Evolutionary conservation across 1,284 basidiomycete species (phyloP).

Genomic region (Meripilus lineatus): DNA sequence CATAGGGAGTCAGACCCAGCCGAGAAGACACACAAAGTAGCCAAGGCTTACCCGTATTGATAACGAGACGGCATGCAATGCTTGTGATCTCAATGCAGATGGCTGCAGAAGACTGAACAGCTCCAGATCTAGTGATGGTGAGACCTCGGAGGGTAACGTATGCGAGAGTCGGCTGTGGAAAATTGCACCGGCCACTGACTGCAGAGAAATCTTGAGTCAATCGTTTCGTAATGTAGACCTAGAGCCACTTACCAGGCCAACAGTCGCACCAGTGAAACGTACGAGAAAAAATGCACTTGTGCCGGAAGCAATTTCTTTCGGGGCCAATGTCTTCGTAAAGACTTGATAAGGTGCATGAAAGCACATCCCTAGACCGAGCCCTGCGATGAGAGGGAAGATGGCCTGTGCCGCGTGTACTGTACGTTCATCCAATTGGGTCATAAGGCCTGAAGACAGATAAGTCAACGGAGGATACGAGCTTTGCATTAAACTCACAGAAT

Average conservation of each 20-base stretch:
- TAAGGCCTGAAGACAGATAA: conserved; percentile 45
- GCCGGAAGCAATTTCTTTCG: conserved; percentile 65
- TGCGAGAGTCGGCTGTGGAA: conserved; percentile 52
- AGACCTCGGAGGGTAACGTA: conserved; percentile 43
- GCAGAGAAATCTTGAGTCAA: conserved; percentile 7
- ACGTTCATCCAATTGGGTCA: conserved; percentile 53
- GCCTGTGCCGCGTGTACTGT: conserved; percentile 42
- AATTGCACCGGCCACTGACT: conserved; percentile 74
- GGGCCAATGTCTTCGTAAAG: conserved; percentile 58
- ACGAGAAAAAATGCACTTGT: conserved; percentile 82
- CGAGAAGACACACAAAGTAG: conserved; percentile 10
- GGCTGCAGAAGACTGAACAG: conserved; percentile 34
- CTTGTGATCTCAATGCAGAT: conserved; percentile 25
- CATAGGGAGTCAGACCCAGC: conserved; percentile 8
- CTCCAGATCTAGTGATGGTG: conserved; percentile 7
- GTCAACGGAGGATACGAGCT: conserved; percentile 14
- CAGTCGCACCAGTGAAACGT: conserved; percentile 76
- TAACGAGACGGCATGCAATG: conserved; percentile 22
- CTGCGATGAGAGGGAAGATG: conserved; percentile 60
- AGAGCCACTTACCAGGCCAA: conserved; percentile 56
- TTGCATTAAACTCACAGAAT: conserved; percentile 42
- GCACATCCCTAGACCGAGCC: conserved; percentile 74
- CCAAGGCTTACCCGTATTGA: conserved; percentile 29
- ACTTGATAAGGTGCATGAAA: conserved; percentile 81
- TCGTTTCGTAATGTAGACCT: conserved; percentile 10